These are phyloP conservation scores for Cochlearia excelsa DNA, from an alignment of 345 rosid genomes.

Conservation along the genomic window DNA sequence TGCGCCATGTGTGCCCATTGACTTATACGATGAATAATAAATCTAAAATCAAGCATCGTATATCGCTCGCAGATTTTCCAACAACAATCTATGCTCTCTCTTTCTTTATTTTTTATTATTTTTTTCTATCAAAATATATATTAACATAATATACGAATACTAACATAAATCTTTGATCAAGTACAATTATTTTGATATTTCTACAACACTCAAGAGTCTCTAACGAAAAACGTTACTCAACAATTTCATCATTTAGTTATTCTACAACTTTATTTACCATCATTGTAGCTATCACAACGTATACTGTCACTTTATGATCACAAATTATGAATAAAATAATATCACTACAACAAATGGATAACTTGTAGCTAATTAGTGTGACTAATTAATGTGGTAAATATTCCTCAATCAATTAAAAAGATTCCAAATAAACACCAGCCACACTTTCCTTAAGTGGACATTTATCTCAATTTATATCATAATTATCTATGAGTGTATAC, in stretches of 20 bases:
- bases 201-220: background rate
- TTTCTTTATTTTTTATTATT: background rate
- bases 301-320: too few species aligned
- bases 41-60: constrained; percentile 37
- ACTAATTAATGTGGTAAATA: background rate
- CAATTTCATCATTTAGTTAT: too few species aligned
- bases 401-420: background rate
- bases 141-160: too few species aligned
- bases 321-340: background rate
- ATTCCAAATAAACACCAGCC: background rate
- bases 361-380: background rate
- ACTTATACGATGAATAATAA: constrained; percentile 17
- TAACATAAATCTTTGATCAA: too few species aligned
- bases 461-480: background rate
- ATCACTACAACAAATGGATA: background rate
- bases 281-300: too few species aligned
- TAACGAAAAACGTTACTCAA: too few species aligned
- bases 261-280: too few species aligned
- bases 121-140: too few species aligned
- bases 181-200: too few species aligned
- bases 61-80: constrained; percentile 29
- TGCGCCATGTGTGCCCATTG: constrained; percentile 34
- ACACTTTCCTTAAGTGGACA: background rate
- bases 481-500: background rate
- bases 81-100: constrained; percentile 11